These are phyloP conservation scores for Penicillium bovifimosum DNA, from an alignment of 495 filamentous ascomycete genomes.

Conservation along the genomic window DNA sequence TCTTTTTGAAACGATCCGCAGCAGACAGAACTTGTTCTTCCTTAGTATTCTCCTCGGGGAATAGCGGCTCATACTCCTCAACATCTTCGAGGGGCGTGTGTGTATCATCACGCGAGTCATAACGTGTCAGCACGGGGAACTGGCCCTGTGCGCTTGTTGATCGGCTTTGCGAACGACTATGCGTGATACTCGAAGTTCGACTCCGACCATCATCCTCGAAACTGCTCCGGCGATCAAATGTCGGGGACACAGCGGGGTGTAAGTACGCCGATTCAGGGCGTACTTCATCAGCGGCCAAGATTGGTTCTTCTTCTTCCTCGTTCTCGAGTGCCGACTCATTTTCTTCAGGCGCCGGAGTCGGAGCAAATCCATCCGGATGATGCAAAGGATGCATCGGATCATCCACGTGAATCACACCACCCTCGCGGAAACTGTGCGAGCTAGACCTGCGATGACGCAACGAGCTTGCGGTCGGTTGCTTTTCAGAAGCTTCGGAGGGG, in stretches of 20 bases:
- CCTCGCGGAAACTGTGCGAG: slow-evolving; percentile 35
- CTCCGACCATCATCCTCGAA: slow-evolving; percentile 50
- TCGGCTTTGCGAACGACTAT: slow-evolving; percentile 69
- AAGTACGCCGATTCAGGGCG: slow-evolving; percentile 66
- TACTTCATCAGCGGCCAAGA: slow-evolving; percentile 88
- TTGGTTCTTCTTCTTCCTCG: slow-evolving; percentile 58
- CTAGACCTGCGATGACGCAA: slow-evolving; percentile 13
- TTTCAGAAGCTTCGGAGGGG: slow-evolving; percentile 28
- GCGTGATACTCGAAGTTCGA: slow-evolving; percentile 48
- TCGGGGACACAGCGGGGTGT: slow-evolving; percentile 70
- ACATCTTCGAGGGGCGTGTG: slow-evolving; percentile 79
- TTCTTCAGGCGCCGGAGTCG: slow-evolving; percentile 20
- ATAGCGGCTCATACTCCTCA: slow-evolving; percentile 92
- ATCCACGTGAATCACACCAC: slow-evolving; percentile 70
- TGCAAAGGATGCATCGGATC: slow-evolving; percentile 58
- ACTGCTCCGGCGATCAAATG: slow-evolving; percentile 54
- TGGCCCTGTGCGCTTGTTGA: slow-evolving; percentile 57
- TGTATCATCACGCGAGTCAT: slow-evolving; percentile 47
- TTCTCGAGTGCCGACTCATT: slow-evolving; percentile 6
- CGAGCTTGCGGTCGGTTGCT: slow-evolving; percentile 1
- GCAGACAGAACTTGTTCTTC: slow-evolving; percentile 51
- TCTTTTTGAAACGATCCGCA: slow-evolving; percentile 55
- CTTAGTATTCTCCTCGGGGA: slow-evolving; percentile 73
- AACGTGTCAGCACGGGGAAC: slow-evolving; percentile 41
- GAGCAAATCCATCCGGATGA: slow-evolving; percentile 56